A percentile compares a stretch with the other conserved stretches of the same genome.
Conservation (phyloP, 148 eudicot species). For the Linanthus parryae region DNA sequence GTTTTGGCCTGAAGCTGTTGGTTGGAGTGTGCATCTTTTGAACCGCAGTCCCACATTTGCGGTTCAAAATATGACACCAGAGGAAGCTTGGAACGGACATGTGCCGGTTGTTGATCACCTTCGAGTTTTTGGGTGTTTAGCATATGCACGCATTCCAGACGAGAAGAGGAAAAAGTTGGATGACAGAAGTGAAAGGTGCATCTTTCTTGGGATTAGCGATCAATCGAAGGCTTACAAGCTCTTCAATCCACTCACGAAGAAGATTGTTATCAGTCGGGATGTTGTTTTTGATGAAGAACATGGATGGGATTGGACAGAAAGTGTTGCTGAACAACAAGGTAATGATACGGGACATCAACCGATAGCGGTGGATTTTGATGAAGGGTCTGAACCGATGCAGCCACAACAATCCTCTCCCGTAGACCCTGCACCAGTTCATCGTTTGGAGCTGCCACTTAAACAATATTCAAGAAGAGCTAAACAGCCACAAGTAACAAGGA, state of each 20-base stretch:
- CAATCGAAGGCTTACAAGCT: too few species aligned
- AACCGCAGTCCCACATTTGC: not conserved
- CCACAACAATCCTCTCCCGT: not conserved
- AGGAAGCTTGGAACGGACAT: not conserved
- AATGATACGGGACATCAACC: not conserved
- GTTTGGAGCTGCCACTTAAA: conserved; percentile 1
- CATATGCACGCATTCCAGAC: not conserved
- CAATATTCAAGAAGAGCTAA: too few species aligned
- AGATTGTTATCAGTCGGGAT: too few species aligned
- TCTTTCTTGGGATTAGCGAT: not conserved
- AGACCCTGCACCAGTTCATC: not conserved
- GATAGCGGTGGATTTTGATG: not conserved
- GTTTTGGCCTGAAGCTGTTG: conserved; percentile 1
- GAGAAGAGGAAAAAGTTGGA: not conserved
- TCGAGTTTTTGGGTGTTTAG: not conserved
- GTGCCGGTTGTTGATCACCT: not conserved
- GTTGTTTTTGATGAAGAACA: too few species aligned
- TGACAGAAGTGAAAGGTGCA: not conserved
- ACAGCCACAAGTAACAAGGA: not conserved
- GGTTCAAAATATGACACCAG: not conserved
- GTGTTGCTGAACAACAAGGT: too few species aligned
- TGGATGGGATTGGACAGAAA: too few species aligned
- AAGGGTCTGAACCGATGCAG: not conserved
- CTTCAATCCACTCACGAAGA: too few species aligned
- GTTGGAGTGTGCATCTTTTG: not conserved